Base-by-base conservation (phyloP, 768 basidiomycete species). In the Mycena latifolia region DNA sequence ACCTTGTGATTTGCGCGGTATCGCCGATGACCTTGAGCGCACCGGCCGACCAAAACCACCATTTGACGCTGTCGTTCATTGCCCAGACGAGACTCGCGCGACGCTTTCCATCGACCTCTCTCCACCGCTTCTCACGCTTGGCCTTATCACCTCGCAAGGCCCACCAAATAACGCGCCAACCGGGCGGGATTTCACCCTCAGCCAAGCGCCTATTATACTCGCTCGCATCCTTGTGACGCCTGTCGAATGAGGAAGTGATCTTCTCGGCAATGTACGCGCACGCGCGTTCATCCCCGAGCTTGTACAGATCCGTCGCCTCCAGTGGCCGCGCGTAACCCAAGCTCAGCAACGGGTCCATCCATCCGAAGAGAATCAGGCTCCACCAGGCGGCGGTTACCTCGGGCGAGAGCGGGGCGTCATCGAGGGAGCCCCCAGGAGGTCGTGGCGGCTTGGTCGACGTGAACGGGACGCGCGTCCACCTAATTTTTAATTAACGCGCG, bases 321-420 rank as follows among this genome's bases (percentile, higher is more conserved):
- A 97, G 83, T 1, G 95, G 92, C 9, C 95, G 86, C 9, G 88
- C 84, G 72, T 94, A 95, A 10, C 95, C 95, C 14, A 95, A 80
- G 10, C 80, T 75, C 66, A 96, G 83, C 24, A 96, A 77, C 3
- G 88, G 85, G 3, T 88, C 89, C 22, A 96, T 83, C 94, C 95
- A 96, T 48, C 77, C 76, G 69, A 95, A 96, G 33, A 88, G 89
- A 4, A 94, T 67, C 7, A 85, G 73, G 69, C 80, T 85, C 65
- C 88, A 83, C 74, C 87, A 84, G 41, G 82, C 81, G 0, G 93
- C 93, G 1, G 82, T 84, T 3, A 79, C 83, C 70, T 95, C 93
- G 0, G 93, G 94, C 3, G 89, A 88, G 12, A 87, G 67, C 2
- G 77, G 74, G 2, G 91, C 85, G 61, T 91, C 88, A 51, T 90